A percentile compares a stretch with the other conserved stretches of the same genome.
Evolutionary conservation across 2,329 filamentous ascomycete genomes (phyloP).

Genomic region (Paecilomyces dactylethromorphus): DNA sequence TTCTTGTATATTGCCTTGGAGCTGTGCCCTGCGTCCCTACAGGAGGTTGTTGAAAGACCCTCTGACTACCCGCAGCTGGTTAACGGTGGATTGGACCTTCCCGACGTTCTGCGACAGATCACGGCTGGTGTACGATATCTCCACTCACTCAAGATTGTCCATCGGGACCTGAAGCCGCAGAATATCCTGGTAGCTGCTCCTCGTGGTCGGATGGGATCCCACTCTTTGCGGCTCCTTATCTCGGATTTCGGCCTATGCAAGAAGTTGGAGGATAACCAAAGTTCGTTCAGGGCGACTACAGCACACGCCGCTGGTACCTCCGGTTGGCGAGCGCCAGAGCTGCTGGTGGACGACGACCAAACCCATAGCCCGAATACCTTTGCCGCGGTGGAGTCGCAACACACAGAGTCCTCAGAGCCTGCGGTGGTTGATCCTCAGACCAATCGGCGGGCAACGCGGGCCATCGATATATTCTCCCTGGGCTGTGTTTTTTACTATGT

Average conservation of each 20-base stretch:
- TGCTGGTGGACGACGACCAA: slow-evolving; percentile 73
- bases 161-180: slow-evolving; percentile 94
- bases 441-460: slow-evolving; percentile 79
- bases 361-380: slow-evolving; percentile 26
- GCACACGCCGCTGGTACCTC: slow-evolving; percentile 89
- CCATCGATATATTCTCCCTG: slow-evolving; percentile 95
- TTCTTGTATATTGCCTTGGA: slow-evolving; percentile 97
- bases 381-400: slow-evolving; percentile 25
- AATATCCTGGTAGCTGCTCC: slow-evolving; percentile 81
- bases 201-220: slow-evolving; percentile 45
- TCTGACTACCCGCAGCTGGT: slow-evolving; percentile 62
- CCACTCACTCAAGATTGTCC: slow-evolving; percentile 87
- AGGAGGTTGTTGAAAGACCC: slow-evolving; percentile 79
- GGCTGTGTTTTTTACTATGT: slow-evolving; percentile 99
- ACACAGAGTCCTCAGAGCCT: slow-evolving; percentile 41
- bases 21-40: slow-evolving; percentile 85
- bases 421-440: slow-evolving; percentile 50
- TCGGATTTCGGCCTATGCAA: slow-evolving; percentile 98
- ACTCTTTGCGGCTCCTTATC: slow-evolving; percentile 76
- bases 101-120: slow-evolving; percentile 78
- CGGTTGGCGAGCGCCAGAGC: slow-evolving; percentile 92
- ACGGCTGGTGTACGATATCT: slow-evolving; percentile 82
- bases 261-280: slow-evolving; percentile 89
- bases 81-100: slow-evolving; percentile 60
- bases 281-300: slow-evolving; percentile 89